Evolutionary conservation across 2,329 filamentous ascomycete species (phyloP).

Genomic region (Lecanicillium sp.): DNA sequence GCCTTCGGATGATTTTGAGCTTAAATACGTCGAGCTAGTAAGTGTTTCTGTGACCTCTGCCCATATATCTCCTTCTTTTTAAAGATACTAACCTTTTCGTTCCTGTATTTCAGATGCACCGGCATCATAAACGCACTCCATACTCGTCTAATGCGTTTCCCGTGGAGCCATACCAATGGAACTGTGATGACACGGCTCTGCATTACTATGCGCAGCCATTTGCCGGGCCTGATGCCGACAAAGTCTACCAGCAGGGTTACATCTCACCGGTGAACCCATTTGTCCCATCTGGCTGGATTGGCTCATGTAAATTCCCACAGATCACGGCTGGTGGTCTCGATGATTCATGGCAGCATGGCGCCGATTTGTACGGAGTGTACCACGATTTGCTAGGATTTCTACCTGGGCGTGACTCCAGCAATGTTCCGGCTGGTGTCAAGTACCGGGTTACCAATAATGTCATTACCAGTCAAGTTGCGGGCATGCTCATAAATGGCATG

Average conservation of each 20-base stretch:
- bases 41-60: constrained; percentile 23
- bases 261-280: constrained; percentile 59
- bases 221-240: constrained; percentile 36
- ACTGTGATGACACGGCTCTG: constrained; percentile 61
- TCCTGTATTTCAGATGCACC: constrained; percentile 49
- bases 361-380: constrained; percentile 72
- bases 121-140: constrained; percentile 78
- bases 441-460: constrained; percentile 76
- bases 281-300: constrained; percentile 55
- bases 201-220: constrained; percentile 60
- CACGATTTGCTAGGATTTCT: constrained; percentile 60
- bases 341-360: constrained; percentile 68
- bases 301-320: constrained; percentile 74
- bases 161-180: constrained; percentile 62
- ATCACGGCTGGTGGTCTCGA: constrained; percentile 64
- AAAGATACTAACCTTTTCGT: constrained; percentile 3
- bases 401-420: constrained; percentile 35
- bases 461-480: constrained; percentile 74
- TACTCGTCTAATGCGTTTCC: constrained; percentile 74
- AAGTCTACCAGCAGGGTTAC: constrained; percentile 58
- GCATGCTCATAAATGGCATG: constrained; percentile 67
- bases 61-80: neutral
- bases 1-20: constrained; percentile 45
- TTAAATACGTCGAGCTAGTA: constrained; percentile 70
- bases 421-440: constrained; percentile 36